Evolutionary conservation across 2,329 filamentous ascomycete genomes (phyloP).

Genomic region (Diaporthe velutina): DNA sequence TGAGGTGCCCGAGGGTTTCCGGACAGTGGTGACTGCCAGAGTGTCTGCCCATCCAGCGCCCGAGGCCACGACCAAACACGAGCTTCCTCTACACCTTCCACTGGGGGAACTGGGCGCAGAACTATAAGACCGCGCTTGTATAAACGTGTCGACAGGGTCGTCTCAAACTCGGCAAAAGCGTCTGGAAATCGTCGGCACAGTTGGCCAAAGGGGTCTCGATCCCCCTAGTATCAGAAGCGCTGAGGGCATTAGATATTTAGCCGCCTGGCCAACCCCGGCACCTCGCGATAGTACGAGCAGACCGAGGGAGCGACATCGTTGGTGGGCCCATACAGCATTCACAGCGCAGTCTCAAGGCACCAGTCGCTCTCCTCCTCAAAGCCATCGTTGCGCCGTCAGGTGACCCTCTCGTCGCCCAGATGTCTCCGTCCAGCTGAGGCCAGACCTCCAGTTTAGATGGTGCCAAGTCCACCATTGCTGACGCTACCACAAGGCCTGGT

Average conservation of each 20-base stretch:
- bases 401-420: not conserved
- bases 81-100: not conserved
- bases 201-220: slow-evolving; percentile 9
- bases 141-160: not conserved
- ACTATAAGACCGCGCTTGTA: not conserved
- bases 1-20: slow-evolving; percentile 4
- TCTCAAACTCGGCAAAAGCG: not conserved
- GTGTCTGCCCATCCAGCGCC: not conserved
- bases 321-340: slow-evolving; percentile 7
- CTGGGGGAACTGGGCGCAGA: not conserved
- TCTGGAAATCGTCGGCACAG: slow-evolving; percentile 23
- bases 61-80: not conserved
- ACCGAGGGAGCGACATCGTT: slow-evolving; percentile 13
- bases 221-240: not conserved
- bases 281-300: slow-evolving; percentile 24
- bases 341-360: not conserved
- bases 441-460: slow-evolving; percentile 25
- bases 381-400: slow-evolving; percentile 26
- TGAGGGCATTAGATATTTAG: slow-evolving; percentile 22
- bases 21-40: not conserved
- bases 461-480: slow-evolving; percentile 32
- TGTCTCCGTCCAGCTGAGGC: slow-evolving; percentile 15
- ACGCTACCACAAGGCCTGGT: slow-evolving; percentile 26
- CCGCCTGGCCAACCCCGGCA: slow-evolving; percentile 16
- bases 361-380: slow-evolving; percentile 5